These are phyloP conservation scores for Dryas drummondii DNA, from an alignment of 306 rosid genomes.

Conservation along the genomic window DNA sequence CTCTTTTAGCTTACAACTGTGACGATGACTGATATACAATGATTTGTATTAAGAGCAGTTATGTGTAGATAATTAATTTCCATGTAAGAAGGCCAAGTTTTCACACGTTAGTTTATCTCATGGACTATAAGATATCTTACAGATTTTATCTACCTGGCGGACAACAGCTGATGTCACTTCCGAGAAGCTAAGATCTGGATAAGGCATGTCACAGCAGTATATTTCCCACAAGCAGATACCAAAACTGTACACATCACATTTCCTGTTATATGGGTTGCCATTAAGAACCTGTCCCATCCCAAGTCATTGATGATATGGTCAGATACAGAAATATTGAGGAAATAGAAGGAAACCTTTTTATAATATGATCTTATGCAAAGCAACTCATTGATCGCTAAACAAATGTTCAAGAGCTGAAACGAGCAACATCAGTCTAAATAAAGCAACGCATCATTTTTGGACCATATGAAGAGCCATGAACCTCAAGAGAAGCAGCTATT, in stretches of 20 bases:
- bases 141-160: slow-evolving; percentile 60
- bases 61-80: not conserved
- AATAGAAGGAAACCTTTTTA: slow-evolving; percentile 5
- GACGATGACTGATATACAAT: not conserved
- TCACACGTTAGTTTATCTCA: not conserved
- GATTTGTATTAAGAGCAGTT: not conserved
- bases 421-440: not conserved
- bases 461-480: not conserved
- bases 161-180: slow-evolving; percentile 97
- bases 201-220: slow-evolving; percentile 98
- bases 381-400: not conserved
- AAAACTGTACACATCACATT: slow-evolving; percentile 92
- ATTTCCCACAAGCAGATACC: slow-evolving; percentile 98
- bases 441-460: not conserved
- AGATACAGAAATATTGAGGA: slow-evolving; percentile 20
- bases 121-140: not conserved
- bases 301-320: slow-evolving; percentile 27
- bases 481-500: not conserved
- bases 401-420: not conserved
- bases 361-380: not conserved
- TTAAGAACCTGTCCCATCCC: slow-evolving; percentile 78
- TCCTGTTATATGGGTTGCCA: slow-evolving; percentile 91
- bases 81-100: not conserved
- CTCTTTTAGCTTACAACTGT: slow-evolving; percentile 9
- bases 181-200: slow-evolving; percentile 94